phyloP scores from a whole-genome alignment of 257 asterid genomes.

The Phtheirospermum japonicum region DNA sequence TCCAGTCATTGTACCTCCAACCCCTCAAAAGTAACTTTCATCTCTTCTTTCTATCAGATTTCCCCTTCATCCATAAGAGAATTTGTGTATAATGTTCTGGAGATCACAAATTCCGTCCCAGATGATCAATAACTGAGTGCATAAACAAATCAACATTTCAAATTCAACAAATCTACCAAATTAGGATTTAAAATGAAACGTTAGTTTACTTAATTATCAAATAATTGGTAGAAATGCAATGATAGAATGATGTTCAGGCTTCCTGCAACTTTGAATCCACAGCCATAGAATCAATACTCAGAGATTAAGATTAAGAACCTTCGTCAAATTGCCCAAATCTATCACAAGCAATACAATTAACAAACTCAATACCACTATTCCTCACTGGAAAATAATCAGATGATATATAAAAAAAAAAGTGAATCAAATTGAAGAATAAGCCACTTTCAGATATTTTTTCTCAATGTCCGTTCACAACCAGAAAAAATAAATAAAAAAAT shows the following conservation, averaged over 20 bases:
- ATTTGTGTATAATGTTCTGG: conserved; percentile 23
- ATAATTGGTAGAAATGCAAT: conserved; percentile 15
- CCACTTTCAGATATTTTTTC: conserved; percentile 8
- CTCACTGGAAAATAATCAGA: conserved; percentile 26
- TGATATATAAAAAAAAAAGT: conserved; percentile 12
- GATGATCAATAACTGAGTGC: conserved; percentile 25
- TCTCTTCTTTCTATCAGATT: conserved; percentile 54
- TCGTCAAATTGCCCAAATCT: conserved; percentile 33
- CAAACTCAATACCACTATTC: conserved; percentile 25
- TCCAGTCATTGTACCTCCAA: conserved; percentile 83
- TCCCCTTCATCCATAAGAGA: conserved; percentile 51
- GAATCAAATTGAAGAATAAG: not conserved
- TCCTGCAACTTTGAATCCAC: conserved; percentile 24
- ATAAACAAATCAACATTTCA: conserved; percentile 21
- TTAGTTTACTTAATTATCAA: not conserved
- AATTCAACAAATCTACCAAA: conserved; percentile 23
- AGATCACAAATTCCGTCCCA: conserved; percentile 23
- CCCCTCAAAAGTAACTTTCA: conserved; percentile 55
- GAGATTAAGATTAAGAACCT: conserved; percentile 15
- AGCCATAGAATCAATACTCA: conserved; percentile 30
- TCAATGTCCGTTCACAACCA: conserved; percentile 19
- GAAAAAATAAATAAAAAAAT: too few species aligned
- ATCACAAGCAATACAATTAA: conserved; percentile 17
- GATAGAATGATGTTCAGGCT: conserved; percentile 17
- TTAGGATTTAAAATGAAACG: conserved; percentile 1